Evolutionary conservation across 768 basidiomycete species (phyloP).

Genomic region (Kwoniella mangroviensis): DNA sequence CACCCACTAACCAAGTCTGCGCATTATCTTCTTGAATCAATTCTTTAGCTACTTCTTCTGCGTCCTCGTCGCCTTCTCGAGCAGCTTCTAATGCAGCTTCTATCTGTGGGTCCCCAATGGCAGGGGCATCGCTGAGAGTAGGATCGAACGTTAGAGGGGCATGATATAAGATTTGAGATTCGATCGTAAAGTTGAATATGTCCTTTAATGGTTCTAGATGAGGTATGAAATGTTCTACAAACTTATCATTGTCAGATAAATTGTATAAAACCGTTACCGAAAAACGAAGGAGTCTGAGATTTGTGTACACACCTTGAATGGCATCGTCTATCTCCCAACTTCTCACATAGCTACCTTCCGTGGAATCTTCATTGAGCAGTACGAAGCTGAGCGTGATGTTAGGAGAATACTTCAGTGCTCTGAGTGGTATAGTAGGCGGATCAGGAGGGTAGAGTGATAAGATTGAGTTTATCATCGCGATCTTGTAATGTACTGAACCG

Average conservation of each 20-base stretch:
- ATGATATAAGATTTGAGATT: constrained; percentile 91
- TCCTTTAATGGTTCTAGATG: constrained; percentile 66
- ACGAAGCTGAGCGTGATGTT: constrained; percentile 89
- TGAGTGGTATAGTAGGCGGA: constrained; percentile 55
- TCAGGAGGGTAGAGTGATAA: constrained; percentile 38
- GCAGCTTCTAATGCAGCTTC: constrained; percentile 23
- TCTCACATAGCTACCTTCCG: constrained; percentile 65
- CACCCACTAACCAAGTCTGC: constrained; percentile 66
- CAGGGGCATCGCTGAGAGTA: not conserved
- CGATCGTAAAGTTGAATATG: constrained; percentile 88
- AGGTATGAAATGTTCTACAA: constrained; percentile 71
- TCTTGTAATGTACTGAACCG: constrained; percentile 61
- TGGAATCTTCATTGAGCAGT: constrained; percentile 85
- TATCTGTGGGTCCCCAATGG: constrained; percentile 14
- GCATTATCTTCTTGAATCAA: constrained; percentile 53
- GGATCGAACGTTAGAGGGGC: constrained; percentile 86
- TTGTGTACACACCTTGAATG: constrained; percentile 66
- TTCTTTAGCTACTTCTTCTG: constrained; percentile 31
- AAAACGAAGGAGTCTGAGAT: not conserved
- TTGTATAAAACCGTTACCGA: not conserved
- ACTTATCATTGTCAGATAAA: too few species aligned
- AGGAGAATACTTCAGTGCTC: constrained; percentile 75
- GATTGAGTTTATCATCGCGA: constrained; percentile 52
- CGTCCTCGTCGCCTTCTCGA: constrained; percentile 23
- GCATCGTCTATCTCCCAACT: constrained; percentile 76